Conservation (phyloP, 164 flowering plant genomes). For the Malania oleifera region DNA sequence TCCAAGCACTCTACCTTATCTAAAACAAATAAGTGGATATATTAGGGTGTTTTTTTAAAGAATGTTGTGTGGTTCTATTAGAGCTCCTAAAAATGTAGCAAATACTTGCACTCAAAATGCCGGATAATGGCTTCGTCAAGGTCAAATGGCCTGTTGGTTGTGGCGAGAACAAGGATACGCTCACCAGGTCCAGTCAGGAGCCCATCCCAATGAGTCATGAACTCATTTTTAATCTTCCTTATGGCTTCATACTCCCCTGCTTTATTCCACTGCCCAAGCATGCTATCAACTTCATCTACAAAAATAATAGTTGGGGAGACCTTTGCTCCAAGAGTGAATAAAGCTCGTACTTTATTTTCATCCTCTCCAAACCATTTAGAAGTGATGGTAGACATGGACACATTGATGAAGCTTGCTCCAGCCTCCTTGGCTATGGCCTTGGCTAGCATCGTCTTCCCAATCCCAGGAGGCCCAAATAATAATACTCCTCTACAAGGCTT, state of each 20-base stretch:
- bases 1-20: too few species aligned
- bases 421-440: slow-evolving; percentile 97
- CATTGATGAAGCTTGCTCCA: slow-evolving; percentile 96
- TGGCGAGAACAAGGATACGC: slow-evolving; percentile 87
- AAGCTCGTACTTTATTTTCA: slow-evolving; percentile 91
- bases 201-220: slow-evolving; percentile 99
- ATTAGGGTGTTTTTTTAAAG: too few species aligned
- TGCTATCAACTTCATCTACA: slow-evolving; percentile 97
- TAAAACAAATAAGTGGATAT: too few species aligned
- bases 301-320: slow-evolving; percentile 94
- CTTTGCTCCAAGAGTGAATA: slow-evolving; percentile 87
- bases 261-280: slow-evolving; percentile 88
- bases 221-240: slow-evolving; percentile 96
- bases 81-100: not conserved
- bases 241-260: slow-evolving; percentile 95
- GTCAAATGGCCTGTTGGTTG: slow-evolving; percentile 95
- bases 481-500: slow-evolving; percentile 94
- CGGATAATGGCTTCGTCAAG: slow-evolving; percentile 98
- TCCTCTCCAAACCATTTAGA: slow-evolving; percentile 99
- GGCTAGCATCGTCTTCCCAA: slow-evolving; percentile 96
- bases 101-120: slow-evolving; percentile 88
- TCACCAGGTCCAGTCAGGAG: slow-evolving; percentile 74
- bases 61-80: too few species aligned
- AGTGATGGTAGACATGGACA: slow-evolving; percentile 95
- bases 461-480: slow-evolving; percentile 96